Evolutionary conservation across 1,284 basidiomycete genomes (phyloP), one percentile per base, ranked within the genome.

Genomic region (Exobasidium cylindrosporum): DNA sequence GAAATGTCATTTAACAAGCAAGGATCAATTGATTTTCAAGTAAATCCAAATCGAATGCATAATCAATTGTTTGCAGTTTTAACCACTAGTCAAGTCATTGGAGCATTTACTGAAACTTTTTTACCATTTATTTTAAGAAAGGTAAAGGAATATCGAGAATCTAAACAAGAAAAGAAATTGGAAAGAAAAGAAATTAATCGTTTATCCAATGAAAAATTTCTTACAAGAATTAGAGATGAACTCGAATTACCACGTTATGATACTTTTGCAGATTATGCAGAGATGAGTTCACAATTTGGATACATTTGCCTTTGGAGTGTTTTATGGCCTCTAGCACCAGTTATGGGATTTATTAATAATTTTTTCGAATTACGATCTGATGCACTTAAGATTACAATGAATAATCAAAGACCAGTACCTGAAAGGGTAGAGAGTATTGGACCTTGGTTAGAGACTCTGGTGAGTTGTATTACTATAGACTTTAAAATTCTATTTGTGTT

Each of bases 1-100:
- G 65, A 77, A 23, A 35, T 63, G 14, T 1, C 43, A 1, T 49
- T 63, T 10, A 52, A 43, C 1, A 49, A 55, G 67, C 72, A 66
- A 35, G 65, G 62, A 32, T 67, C 65, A 2, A 60, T 74, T 26
- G 58, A 72, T 13, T 81, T 83, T 66, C 70, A 76, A 53, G 83
- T 64, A 83, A 83, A 84, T 66, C 77, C 82, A n/a, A 84, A 77
- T 23, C 84, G 94, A 57, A 84, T 98, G 66, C 87, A 89, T 80
- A 87, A 89, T 54, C 92, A 97, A 83, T 89, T 98, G 84, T 97
- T 97, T 79, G 93, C 95, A 13, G 91, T 89, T 78, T 89, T 88
- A 35, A 92, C 97, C 1, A 97, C 95, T 21, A 92, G 91, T 74
- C 95, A 97, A 83, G 86, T 87, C 17, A 82, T 92, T 67, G 88